Base-by-base conservation (phyloP, 352 stramenopile species). In the Pythium grandisporangium region DNA sequence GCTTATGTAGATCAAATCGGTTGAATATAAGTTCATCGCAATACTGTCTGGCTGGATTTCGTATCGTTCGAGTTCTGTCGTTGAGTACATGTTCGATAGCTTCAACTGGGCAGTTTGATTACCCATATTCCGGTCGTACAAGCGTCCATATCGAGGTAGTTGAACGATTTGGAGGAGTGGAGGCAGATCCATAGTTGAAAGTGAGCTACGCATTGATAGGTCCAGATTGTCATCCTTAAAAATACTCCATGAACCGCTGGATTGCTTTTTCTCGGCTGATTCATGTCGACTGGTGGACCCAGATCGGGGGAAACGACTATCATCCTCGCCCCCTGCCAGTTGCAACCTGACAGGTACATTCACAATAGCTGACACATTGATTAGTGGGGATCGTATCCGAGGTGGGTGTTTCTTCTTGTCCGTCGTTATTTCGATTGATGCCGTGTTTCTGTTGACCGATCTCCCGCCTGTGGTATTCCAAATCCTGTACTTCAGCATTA, bases 401-500 rank as follows among this genome's bases (percentile, higher is more conserved):
- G 71, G 74, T 7, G 67, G 45, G 23, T 78, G 51, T 35, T 81
- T 79, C 5, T 70, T 53, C 22, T 61, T 47, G 27, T 71, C 53
- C 21, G 85, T 72, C 35, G 68, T 84, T 22, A 88, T 66, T n/a
- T 64, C 42, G 42, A 88, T 65, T 5, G 38, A 46, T 1, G 45
- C 58, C 38, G 54, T 44, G 4, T 46, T 42, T 8, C 61, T 20
- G 38, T 66, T 71, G 13, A 75, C 45, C 8, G 10, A 14, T 24
- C 62, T 49, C 8, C 42, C 54, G n/a, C 35, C 43, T 11, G 61
- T 47, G 20, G 65, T 70, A 11, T 56, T 53, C 54, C 58, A 53
- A 62, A 66, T 2, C 38, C 44, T 36, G 30, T 48, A 59, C 40
- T 41, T 30, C 12, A 58, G 33, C 2, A 53, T 22, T 13, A 40